These are phyloP conservation scores for Trichoderma sp. DNA, from an alignment of 2,329 filamentous ascomycete genomes.

Conservation along the genomic window DNA sequence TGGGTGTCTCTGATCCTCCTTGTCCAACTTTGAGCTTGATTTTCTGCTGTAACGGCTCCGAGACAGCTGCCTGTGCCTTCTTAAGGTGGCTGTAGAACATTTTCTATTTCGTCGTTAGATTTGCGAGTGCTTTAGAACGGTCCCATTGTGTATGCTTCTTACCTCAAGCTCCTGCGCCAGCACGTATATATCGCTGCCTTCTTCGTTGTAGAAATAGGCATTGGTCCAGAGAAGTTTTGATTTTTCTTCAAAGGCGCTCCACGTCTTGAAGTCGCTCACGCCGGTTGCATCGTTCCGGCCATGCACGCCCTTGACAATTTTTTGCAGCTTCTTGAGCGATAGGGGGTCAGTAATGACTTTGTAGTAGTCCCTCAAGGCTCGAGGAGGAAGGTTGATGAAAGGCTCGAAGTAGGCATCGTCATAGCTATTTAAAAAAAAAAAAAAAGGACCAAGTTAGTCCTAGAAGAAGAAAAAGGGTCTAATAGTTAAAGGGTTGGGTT, in stretches of 20 bases:
- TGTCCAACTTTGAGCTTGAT: slow-evolving; percentile 75
- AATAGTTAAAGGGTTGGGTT: neutral
- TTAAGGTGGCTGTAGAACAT: slow-evolving; percentile 69
- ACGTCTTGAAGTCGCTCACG: slow-evolving; percentile 72
- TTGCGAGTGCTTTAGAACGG: neutral
- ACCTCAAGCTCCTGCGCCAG: slow-evolving; percentile 81
- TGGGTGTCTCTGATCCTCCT: slow-evolving; percentile 46
- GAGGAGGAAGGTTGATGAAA: slow-evolving; percentile 76
- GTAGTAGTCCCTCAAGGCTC: slow-evolving; percentile 82
- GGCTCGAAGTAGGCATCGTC: slow-evolving; percentile 70
- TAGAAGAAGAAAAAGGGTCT: neutral
- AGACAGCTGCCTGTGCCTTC: slow-evolving; percentile 70
- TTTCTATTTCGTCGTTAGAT: slow-evolving; percentile 51
- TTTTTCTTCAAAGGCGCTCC: slow-evolving; percentile 79
- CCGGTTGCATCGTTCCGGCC: slow-evolving; percentile 66
- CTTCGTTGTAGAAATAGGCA: slow-evolving; percentile 87
- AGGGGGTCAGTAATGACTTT: slow-evolving; percentile 78
- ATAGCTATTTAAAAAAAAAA: no score
- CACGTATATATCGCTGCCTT: slow-evolving; percentile 80
- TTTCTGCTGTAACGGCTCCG: slow-evolving; percentile 72
- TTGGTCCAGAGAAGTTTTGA: slow-evolving; percentile 84
- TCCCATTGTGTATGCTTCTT: slow-evolving; percentile 30
- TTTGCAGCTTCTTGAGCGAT: slow-evolving; percentile 75
- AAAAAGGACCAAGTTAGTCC: slow-evolving; percentile 35
- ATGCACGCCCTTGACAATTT: slow-evolving; percentile 72